phyloP scores from a whole-genome alignment of 441 rosid genomes.

The Gossypium lobatum region DNA sequence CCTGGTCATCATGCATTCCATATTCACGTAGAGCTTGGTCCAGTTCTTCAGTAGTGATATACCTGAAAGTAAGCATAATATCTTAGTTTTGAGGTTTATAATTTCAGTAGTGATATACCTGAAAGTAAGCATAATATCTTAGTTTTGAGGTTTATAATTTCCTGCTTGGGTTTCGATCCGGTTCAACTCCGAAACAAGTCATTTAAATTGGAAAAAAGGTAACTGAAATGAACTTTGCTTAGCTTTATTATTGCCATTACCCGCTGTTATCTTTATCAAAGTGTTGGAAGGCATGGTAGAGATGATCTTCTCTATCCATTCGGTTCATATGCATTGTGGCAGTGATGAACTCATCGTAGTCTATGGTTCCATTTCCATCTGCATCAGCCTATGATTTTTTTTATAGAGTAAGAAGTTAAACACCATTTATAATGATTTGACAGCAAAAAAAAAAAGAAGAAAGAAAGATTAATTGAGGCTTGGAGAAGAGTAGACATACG shows the following conservation, averaged over 20 bases:
- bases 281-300: slow-evolving; percentile 82
- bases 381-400: slow-evolving; percentile 55
- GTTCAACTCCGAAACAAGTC: too few relatives aligned
- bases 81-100: too few relatives aligned
- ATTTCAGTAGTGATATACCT: slow-evolving; percentile 57
- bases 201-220: too few relatives aligned
- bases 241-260: slow-evolving; percentile 25
- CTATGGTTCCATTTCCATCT: slow-evolving; percentile 90
- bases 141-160: too few relatives aligned
- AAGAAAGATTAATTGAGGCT: background rate
- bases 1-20: slow-evolving; percentile 65
- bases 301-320: slow-evolving; percentile 81
- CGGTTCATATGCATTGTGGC: slow-evolving; percentile 92
- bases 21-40: slow-evolving; percentile 72
- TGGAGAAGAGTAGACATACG: slow-evolving; percentile 31
- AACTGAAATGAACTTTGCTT: background rate
- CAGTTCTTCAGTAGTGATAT: slow-evolving; percentile 78
- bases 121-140: background rate
- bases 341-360: slow-evolving; percentile 84
- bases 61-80: slow-evolving; percentile 28
- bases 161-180: too few relatives aligned
- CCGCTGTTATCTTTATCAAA: slow-evolving; percentile 96
- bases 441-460: background rate
- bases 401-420: too few relatives aligned
- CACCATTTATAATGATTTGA: background rate